Base-by-base conservation (phyloP, 1,284 basidiomycete genomes). In the Boletus mariae region DNA sequence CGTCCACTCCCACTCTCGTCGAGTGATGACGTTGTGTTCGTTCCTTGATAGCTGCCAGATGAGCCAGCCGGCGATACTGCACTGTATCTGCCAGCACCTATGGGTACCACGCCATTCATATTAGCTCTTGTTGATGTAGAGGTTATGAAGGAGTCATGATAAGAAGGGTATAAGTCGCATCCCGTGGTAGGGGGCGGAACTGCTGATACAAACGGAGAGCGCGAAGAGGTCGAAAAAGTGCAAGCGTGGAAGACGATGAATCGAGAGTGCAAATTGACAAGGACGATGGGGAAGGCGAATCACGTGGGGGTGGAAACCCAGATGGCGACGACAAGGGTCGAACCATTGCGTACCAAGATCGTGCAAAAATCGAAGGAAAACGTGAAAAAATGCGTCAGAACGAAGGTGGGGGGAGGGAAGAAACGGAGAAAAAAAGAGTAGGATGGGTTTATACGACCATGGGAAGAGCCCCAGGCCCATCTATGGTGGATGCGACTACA, bases 41-140 rank as follows among this genome's bases (percentile, higher is more conserved):
- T 51, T n/a, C 58, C 59, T 3, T 34, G 55, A 45, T 57, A 42
- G 20, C 57, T 61, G 32, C 57, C 56, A 40, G 56, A 60, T 1
- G 69, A 71, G 23, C 54, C 66, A 2, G 57, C 53, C 0, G 65
- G 65, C 0, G 65, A 67, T 10, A 40, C 53, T 1, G 57, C 54
- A n/a, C 51, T 53, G 23, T 58, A 44, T 40, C 45, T 53, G 7
- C 59, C 64, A 6, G 53, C 40, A 25, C 63, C 63, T 64, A 44
- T 28, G 5, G 34, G 20, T 1, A 37, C 2, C 28, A 42, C n/a
- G 43, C 20, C 11, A 11, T n/a, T 43, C 1, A 29, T 13, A 45
- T 68, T 15, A 68, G 66, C n/a, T 13, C 42, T 37, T 31, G 47
- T 34, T 20, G 54, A 25, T 17, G 29, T 2, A 10, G 45, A 23